phyloP scores from a whole-genome alignment of 2,329 filamentous ascomycete species.

The Fusarium liriodendri region DNA sequence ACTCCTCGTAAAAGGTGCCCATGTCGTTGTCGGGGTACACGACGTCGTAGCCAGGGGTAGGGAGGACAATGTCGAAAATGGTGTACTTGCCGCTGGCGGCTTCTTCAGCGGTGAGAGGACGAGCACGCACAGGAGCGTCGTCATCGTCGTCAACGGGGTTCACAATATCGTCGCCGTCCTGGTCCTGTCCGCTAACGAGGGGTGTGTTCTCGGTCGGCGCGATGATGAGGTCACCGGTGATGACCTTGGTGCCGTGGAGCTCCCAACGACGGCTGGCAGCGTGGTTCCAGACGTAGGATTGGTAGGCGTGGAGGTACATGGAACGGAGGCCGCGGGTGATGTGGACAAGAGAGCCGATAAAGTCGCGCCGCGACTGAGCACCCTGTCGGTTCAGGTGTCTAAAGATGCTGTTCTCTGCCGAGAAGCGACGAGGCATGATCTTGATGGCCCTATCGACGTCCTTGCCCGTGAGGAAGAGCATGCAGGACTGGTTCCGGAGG shows the following conservation, averaged over 20 bases:
- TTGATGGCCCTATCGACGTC: conserved; percentile 70
- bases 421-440: conserved; percentile 82
- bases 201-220: conserved; percentile 50
- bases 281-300: conserved; percentile 94
- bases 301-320: conserved; percentile 98
- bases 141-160: conserved; percentile 57
- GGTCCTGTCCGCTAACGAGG: conserved; percentile 67
- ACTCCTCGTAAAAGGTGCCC: conserved; percentile 83
- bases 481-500: conserved; percentile 81
- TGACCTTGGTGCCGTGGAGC: conserved; percentile 76
- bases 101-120: conserved; percentile 81
- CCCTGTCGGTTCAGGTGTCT: conserved; percentile 73
- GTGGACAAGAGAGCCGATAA: conserved; percentile 80
- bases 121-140: conserved; percentile 67
- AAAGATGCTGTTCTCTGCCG: conserved; percentile 82
- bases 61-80: conserved; percentile 90
- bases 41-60: conserved; percentile 91
- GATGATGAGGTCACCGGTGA: conserved; percentile 88
- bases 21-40: conserved; percentile 87
- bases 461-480: conserved; percentile 74
- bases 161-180: conserved; percentile 62
- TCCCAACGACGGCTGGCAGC: conserved; percentile 85
- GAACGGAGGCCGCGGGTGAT: conserved; percentile 86
- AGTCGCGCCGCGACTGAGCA: conserved; percentile 70
- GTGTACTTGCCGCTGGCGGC: conserved; percentile 79